Evolutionary conservation across 306 rosid genomes (phyloP), one percentile per base, ranked within the genome.

Genomic region (Trifolium repens): DNA sequence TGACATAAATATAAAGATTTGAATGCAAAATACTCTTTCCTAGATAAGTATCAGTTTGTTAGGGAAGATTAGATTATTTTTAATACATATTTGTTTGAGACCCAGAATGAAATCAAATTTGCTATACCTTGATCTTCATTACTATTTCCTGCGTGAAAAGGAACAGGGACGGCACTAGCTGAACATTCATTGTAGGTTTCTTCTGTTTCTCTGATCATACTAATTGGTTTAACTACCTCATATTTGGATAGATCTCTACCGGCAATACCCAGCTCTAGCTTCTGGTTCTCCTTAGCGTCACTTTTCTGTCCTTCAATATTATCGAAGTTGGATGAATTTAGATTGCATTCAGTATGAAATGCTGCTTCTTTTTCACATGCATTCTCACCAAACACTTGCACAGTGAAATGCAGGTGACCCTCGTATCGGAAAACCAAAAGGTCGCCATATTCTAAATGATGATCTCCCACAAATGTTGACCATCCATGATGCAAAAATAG

Each of bases 361-460:
- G 93, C 88, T 15, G 83, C 88, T 73, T 91, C 98, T 86, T 93
- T 93, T 86, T 93, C 96, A 60, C 97, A 93, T 5, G 89, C 86
- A 84, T 88, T 89, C 80, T 89, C 85, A 80, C 89, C 93, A 71
- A 93, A 93, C 54, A 93, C 78, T 82, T 84, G 89, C 80, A 93
- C 96, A 0, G 90, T 84, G 81, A 93, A 93, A 76, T 77, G 82
- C 80, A 91, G 77, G 62, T 89, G 83, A 60, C 91, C 85, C 16
- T 93, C 87, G 2, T 91, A 88, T 87, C 97, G 87, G 85, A 93
- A 93, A 82, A 89, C 84, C 87, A 93, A 84, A 81, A 91, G 92
- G 80, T 93, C 97, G 32, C 98, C 97, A 47, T 87, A 87, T 74
- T 87, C 92, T 61, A 93, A 64, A 43, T 43, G 24, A 80, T 93